Base-by-base conservation (phyloP, 2,329 filamentous ascomycete species). In the Calycina herbarum region DNA sequence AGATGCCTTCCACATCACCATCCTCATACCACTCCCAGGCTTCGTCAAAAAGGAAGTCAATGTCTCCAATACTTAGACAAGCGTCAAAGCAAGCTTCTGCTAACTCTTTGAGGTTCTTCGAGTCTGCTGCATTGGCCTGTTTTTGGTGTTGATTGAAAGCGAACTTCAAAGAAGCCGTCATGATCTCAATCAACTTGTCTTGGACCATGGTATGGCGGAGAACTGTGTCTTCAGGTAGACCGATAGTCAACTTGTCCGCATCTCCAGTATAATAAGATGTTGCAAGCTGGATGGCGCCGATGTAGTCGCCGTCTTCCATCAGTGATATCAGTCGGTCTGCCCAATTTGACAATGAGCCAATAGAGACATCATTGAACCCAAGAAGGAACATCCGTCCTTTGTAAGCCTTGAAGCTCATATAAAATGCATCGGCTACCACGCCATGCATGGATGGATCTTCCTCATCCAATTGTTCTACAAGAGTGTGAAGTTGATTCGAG, bases 301-400 rank as follows among this genome's bases (percentile, higher is more conserved):
- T 91, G 74, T 96, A 97, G 77, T 98, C 93, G n/a, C 95, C 95
- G 64, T 93, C 87, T 76, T 98, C 94, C 92, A 99, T 97, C 71
- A 98, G 83, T 0, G 94, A 94, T 70, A 97, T 88, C 20, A 99
- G 82, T 51, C 95, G 85, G 77, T 99, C 95, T 2, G 95, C 94
- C 95, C 95, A 99, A 72, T 99, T 99, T 0, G 95, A 98, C 40
- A 99, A 79, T 4, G 91, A 91, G 1, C 95, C 95, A 59, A 98
- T 92, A 0, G 93, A 92, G 51, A 97, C 82, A 74, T 98, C 94
- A 74, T 94, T 95, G 79, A 94, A 94, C n/a, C 95, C 94, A 8
- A 99, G 83, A 3, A 98, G 80, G 74, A 99, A 99, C 42, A 97
- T 82, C 35, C 94, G 87, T 5, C 95, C 94, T 77, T 98, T 99